Percentiles rank a stretch among this genome's conserved stretches.
Evolutionary conservation across 306 rosid species (phyloP).

Genomic region (Bauhinia variegata): DNA sequence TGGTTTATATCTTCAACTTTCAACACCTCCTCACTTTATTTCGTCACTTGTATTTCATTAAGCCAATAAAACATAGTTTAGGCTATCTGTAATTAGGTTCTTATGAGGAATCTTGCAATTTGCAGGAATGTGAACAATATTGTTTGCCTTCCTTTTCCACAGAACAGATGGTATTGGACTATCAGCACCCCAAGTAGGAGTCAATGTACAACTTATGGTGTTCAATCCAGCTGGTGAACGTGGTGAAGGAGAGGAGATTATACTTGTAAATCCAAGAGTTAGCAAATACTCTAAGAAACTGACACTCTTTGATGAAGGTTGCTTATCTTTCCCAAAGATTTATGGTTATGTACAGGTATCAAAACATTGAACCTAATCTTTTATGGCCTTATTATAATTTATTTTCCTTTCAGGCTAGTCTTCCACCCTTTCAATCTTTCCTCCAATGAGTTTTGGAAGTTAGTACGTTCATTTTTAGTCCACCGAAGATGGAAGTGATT

Average conservation of each 20-base stretch:
- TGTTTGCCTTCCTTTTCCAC: conserved; percentile 38
- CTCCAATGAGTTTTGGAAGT: conserved; percentile 3
- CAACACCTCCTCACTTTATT: too few relatives aligned
- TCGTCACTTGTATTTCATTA: too few relatives aligned
- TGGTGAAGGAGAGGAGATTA: conserved; percentile 91
- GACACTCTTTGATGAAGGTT: conserved; percentile 69
- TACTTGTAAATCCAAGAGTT: conserved; percentile 88
- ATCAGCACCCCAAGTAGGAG: conserved; percentile 94
- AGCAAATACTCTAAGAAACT: conserved; percentile 71
- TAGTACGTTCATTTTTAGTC: conserved; percentile 15
- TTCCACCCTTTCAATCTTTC: neutral
- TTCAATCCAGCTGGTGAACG: conserved; percentile 85
- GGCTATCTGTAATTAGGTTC: too few relatives aligned
- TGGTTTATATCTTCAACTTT: too few relatives aligned
- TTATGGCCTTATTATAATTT: conserved; percentile 3
- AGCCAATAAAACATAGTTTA: too few relatives aligned
- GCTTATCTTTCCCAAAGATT: conserved; percentile 85
- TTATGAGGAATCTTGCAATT: too few relatives aligned
- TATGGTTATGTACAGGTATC: conserved; percentile 72
- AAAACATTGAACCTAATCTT: conserved; percentile 2
- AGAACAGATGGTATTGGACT: conserved; percentile 98
- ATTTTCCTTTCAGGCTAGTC: conserved; percentile 3
- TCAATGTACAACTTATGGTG: conserved; percentile 91
- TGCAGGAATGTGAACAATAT: too few relatives aligned
- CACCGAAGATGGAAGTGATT: conserved; percentile 9